Conservation (phyloP, 208 protist genomes). For the Leishmania braziliensis region DNA sequence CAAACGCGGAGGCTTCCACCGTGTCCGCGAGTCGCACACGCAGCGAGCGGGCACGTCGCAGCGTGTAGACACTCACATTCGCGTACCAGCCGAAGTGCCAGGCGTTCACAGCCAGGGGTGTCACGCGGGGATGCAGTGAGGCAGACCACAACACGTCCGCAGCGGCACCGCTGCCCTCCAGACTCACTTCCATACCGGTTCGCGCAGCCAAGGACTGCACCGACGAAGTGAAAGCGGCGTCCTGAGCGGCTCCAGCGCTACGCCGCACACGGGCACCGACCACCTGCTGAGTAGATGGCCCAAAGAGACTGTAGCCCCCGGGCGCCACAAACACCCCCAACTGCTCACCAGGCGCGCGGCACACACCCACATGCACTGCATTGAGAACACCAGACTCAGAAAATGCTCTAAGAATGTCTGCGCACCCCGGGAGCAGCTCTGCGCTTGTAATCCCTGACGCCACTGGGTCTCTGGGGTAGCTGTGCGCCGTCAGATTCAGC, state of each 20-base stretch:
- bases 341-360: slow-evolving; percentile 3
- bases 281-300: slow-evolving; percentile 8
- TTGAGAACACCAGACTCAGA: neutral
- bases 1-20: slow-evolving; percentile 13
- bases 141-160: slow-evolving; percentile 19
- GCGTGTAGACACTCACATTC: slow-evolving; percentile 7
- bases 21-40: slow-evolving; percentile 22
- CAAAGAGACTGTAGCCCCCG: slow-evolving; percentile 11
- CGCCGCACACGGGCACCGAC: slow-evolving; percentile 19
- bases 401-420: neutral
- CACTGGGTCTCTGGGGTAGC: neutral
- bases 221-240: slow-evolving; percentile 15
- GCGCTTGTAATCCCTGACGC: neutral
- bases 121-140: neutral
- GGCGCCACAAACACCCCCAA: slow-evolving; percentile 22
- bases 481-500: slow-evolving; percentile 8
- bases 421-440: neutral
- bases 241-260: slow-evolving; percentile 13
- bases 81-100: slow-evolving; percentile 20
- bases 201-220: slow-evolving; percentile 7
- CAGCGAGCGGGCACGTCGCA: slow-evolving; percentile 16
- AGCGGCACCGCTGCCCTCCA: slow-evolving; percentile 5
- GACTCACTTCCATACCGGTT: slow-evolving; percentile 14
- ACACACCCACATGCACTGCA: slow-evolving; percentile 21
- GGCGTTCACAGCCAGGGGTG: slow-evolving; percentile 20